phyloP scores from a whole-genome alignment of 805 yeast genomes.

The Zygoascus biomembranicola region DNA sequence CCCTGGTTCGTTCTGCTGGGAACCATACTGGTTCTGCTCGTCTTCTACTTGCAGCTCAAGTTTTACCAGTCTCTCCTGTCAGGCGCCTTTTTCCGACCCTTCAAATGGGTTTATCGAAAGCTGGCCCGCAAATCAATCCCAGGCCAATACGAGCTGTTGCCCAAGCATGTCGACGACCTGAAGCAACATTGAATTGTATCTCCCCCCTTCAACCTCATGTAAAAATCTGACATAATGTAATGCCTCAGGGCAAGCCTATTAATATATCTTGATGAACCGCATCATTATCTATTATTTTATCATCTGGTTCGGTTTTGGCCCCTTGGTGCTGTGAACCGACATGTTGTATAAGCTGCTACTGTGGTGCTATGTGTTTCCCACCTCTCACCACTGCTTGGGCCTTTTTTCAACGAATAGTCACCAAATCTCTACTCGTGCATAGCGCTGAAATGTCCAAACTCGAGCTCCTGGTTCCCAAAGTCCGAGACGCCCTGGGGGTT shows the following conservation, averaged over 20 bases:
- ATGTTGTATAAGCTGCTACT: no score
- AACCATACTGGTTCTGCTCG: constrained; percentile 21
- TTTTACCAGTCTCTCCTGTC: constrained; percentile 11
- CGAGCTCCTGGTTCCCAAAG: constrained; percentile 7
- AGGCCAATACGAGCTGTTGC: neutral
- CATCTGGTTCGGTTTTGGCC: no score
- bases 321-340: no score
- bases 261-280: no score
- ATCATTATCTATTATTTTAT: no score
- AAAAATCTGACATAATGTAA: no score
- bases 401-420: no score
- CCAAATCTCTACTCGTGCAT: no score
- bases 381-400: neutral
- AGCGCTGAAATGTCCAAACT: neutral
- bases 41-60: constrained; percentile 12
- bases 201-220: no score
- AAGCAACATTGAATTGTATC: neutral
- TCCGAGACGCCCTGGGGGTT: constrained; percentile 22
- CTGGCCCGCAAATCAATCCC: neutral
- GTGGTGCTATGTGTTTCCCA: neutral
- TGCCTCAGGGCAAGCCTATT: no score
- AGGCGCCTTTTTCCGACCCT: neutral
- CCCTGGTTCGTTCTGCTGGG: constrained; percentile 65
- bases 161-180: neutral
- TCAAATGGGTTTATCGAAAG: neutral